Conservation (phyloP, 352 stramenopile species). For the Globisporangium irregulare region DNA sequence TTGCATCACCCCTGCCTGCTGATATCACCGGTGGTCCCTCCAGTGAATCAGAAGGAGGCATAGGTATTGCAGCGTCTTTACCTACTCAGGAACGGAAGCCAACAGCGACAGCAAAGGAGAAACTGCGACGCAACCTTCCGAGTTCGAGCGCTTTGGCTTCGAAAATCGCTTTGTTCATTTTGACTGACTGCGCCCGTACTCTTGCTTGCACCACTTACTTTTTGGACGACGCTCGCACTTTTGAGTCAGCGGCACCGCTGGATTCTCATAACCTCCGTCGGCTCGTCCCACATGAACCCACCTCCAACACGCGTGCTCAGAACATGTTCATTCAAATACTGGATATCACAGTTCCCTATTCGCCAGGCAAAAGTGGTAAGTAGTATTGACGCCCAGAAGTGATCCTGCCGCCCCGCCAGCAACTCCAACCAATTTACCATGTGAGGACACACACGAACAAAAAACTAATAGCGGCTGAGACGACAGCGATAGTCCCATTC, state of each 20-base stretch:
- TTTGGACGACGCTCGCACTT: background rate
- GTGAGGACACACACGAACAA: background rate
- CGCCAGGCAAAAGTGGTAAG: background rate
- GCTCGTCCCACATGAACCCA: background rate
- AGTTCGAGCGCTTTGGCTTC: too few relatives aligned
- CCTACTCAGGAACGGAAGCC: too few relatives aligned
- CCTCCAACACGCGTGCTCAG: background rate
- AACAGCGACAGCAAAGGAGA: too few relatives aligned
- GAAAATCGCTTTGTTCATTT: too few relatives aligned
- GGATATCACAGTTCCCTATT: background rate
- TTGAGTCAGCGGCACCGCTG: background rate
- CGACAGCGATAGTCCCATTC: background rate
- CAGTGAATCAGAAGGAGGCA: too few relatives aligned
- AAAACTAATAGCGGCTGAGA: background rate
- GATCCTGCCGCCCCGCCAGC: background rate
- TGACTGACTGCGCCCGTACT: too few relatives aligned
- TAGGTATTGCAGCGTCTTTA: too few relatives aligned
- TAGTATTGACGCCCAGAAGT: background rate
- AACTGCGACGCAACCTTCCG: too few relatives aligned
- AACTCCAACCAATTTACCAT: background rate
- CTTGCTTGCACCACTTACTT: too few relatives aligned
- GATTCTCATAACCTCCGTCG: background rate
- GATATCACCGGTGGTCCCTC: too few relatives aligned
- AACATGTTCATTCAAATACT: background rate
- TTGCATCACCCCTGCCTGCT: too few relatives aligned